A percentile compares a stretch with the other conserved stretches of the same genome.
These are phyloP conservation scores for Pueraria montana DNA, from an alignment of 306 rosid genomes.

Conservation along the genomic window DNA sequence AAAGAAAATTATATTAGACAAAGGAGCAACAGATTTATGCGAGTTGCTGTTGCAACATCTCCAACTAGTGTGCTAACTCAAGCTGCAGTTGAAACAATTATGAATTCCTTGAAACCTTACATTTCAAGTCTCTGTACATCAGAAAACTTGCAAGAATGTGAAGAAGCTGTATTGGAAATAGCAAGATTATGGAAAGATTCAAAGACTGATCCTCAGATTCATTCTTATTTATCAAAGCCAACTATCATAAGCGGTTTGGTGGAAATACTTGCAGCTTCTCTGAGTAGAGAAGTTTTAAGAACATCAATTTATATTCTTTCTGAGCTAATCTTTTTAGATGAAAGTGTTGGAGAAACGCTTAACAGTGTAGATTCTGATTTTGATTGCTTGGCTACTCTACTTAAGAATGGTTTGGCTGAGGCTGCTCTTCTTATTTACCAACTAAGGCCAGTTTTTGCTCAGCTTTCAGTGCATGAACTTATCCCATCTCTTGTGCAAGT, in stretches of 20 bases:
- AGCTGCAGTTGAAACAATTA: slow-evolving; percentile 79
- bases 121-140: slow-evolving; percentile 81
- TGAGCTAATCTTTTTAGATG: slow-evolving; percentile 71
- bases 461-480: slow-evolving; percentile 76
- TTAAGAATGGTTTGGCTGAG: slow-evolving; percentile 82
- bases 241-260: slow-evolving; percentile 80
- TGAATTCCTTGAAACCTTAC: slow-evolving; percentile 74
- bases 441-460: slow-evolving; percentile 74
- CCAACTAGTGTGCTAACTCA: slow-evolving; percentile 89
- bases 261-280: slow-evolving; percentile 85
- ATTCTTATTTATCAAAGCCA: slow-evolving; percentile 75
- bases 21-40: slow-evolving; percentile 71
- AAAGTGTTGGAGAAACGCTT: slow-evolving; percentile 76
- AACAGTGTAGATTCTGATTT: slow-evolving; percentile 88
- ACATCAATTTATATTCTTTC: slow-evolving; percentile 81
- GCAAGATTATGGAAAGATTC: slow-evolving; percentile 85
- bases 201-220: slow-evolving; percentile 73
- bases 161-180: slow-evolving; percentile 75
- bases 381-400: slow-evolving; percentile 81
- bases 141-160: slow-evolving; percentile 80
- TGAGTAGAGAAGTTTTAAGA: slow-evolving; percentile 73
- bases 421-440: slow-evolving; percentile 87
- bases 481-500: slow-evolving; percentile 72
- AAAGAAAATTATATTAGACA: slow-evolving; percentile 58
- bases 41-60: slow-evolving; percentile 58